phyloP scores from a whole-genome alignment of 306 rosid genomes.

The Sindora glabra region DNA sequence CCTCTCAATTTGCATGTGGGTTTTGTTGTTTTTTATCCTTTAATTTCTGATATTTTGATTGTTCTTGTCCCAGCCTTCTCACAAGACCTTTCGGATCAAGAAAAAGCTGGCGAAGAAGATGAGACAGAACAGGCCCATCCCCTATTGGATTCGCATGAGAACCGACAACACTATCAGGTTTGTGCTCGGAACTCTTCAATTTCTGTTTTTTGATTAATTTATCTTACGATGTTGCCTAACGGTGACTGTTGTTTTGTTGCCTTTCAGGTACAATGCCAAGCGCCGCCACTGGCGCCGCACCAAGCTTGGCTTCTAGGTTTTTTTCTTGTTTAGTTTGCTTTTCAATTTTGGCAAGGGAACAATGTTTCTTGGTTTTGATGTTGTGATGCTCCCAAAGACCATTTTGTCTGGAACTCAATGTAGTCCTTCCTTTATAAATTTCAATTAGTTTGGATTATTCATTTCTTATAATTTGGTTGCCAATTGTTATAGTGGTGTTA shows the following conservation, averaged over 20 bases:
- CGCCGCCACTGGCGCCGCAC: constrained; percentile 56
- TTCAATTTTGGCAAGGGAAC: neutral
- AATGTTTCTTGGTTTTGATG: neutral
- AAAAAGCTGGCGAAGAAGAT: constrained; percentile 92
- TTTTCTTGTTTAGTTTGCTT: too few relatives aligned
- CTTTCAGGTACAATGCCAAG: constrained; percentile 38
- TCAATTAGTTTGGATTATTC: too few relatives aligned
- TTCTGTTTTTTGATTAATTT: neutral
- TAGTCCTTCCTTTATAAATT: too few relatives aligned
- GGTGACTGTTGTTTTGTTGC: neutral
- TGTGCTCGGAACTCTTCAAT: neutral
- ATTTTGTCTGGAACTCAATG: neutral
- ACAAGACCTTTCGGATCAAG: constrained; percentile 81
- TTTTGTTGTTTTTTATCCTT: neutral
- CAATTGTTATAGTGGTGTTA: too few relatives aligned
- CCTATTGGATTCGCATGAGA: constrained; percentile 85
- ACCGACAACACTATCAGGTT: constrained; percentile 86
- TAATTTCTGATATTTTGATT: neutral
- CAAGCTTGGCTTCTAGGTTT: constrained; percentile 49
- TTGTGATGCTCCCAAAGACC: neutral
- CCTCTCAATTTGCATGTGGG: neutral
- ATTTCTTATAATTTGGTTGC: too few relatives aligned
- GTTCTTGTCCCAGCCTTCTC: constrained; percentile 53
- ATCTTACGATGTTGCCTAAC: neutral
- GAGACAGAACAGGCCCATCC: constrained; percentile 94